Conservation (phyloP, 352 stramenopile species). For the Globisporangium abappressorium region DNA sequence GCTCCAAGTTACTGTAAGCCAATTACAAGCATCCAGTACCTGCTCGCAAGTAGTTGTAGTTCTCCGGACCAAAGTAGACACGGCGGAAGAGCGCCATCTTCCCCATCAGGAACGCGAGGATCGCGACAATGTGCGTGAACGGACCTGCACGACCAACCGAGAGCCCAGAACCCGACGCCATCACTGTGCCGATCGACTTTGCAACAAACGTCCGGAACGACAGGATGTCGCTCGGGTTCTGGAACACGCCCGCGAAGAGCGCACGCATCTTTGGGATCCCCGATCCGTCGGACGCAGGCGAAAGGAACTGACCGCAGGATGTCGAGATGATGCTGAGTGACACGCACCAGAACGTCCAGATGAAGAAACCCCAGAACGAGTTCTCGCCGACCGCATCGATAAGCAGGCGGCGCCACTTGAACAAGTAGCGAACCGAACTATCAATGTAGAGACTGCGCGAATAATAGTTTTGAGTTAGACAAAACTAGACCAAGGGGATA, state of each 20-base stretch:
- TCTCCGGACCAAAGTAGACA: slow-evolving; percentile 64
- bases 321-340: slow-evolving; percentile 49
- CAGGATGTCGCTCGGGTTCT: slow-evolving; percentile 64
- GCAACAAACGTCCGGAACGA: slow-evolving; percentile 66
- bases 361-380: slow-evolving; percentile 54
- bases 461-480: no score
- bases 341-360: slow-evolving; percentile 70
- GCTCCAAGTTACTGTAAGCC: background rate
- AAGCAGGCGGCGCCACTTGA: slow-evolving; percentile 50
- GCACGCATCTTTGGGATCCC: slow-evolving; percentile 75
- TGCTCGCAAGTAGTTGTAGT: slow-evolving; percentile 66
- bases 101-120: slow-evolving; percentile 67
- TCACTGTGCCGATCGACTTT: slow-evolving; percentile 60
- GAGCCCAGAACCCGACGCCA: slow-evolving; percentile 60
- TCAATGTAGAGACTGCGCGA: slow-evolving; percentile 55
- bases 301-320: slow-evolving; percentile 57
- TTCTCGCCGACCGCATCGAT: slow-evolving; percentile 58
- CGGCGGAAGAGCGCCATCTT: slow-evolving; percentile 66
- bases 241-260: slow-evolving; percentile 69
- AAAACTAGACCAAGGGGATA: no score
- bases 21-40: slow-evolving; percentile 24
- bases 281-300: slow-evolving; percentile 65
- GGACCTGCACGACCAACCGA: slow-evolving; percentile 68
- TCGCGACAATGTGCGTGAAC: slow-evolving; percentile 75
- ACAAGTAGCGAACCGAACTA: slow-evolving; percentile 61